Evolutionary conservation across 129 eudicot genomes (phyloP).

Genomic region (Ambrosia artemisiifolia): DNA sequence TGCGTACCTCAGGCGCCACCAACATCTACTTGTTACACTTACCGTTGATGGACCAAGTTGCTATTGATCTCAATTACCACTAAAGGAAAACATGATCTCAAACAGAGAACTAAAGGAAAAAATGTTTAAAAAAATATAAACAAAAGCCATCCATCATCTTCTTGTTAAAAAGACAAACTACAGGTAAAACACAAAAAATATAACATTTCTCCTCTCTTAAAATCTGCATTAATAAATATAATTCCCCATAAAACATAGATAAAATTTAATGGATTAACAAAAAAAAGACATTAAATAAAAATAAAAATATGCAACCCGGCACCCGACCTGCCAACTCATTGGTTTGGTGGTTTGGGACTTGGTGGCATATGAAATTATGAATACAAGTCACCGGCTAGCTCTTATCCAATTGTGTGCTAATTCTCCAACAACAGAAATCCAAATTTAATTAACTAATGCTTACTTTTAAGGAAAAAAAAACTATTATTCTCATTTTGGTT

Average conservation of each 20-base stretch:
- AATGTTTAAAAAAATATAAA: too few relatives aligned
- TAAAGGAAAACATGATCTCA: too few relatives aligned
- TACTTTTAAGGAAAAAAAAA: background rate
- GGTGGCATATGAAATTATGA: conserved; percentile 14
- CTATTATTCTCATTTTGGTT: conserved; percentile 20
- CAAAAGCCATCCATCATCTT: too few relatives aligned
- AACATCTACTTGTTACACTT: too few relatives aligned
- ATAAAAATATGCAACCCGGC: background rate
- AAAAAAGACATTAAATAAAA: background rate
- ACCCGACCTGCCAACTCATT: conserved; percentile 11
- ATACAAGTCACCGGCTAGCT: conserved; percentile 7
- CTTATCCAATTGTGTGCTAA: conserved; percentile 17
- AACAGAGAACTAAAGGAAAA: too few relatives aligned
- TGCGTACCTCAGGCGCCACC: too few relatives aligned
- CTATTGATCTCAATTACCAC: too few relatives aligned
- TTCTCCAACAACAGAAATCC: conserved; percentile 13
- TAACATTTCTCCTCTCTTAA: too few relatives aligned
- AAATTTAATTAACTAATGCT: background rate
- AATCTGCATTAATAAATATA: too few relatives aligned
- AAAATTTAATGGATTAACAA: background rate
- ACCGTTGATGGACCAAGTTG: too few relatives aligned
- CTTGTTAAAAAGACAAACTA: too few relatives aligned
- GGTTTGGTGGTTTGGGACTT: conserved; percentile 11
- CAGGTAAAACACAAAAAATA: too few relatives aligned
- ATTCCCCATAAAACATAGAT: background rate